Conservation (phyloP, 75 land plant species). For the Pinus taeda region DNA sequence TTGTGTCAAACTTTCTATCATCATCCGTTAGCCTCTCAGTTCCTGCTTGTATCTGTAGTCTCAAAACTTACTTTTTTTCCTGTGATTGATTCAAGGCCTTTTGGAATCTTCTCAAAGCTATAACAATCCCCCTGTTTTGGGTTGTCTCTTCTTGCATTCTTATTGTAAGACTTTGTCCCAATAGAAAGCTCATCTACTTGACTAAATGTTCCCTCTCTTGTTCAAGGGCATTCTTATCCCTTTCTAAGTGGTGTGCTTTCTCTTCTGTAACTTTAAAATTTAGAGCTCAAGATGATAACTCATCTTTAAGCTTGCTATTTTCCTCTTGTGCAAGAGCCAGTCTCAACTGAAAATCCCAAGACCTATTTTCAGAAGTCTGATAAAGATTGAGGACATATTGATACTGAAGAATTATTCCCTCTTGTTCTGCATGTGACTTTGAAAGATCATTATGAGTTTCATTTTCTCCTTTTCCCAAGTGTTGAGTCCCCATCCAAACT, state of each 20-base stretch:
- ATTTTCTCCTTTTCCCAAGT: too few species aligned
- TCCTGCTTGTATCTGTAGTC: background rate
- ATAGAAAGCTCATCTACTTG: background rate
- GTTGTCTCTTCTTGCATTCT: background rate
- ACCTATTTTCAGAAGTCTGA: background rate
- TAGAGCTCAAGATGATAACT: background rate
- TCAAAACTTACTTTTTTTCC: background rate
- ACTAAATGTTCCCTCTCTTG: background rate
- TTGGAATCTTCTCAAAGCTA: background rate
- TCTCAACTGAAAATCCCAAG: background rate
- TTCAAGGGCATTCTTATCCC: background rate
- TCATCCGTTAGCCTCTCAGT: conserved; percentile 1
- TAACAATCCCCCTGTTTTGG: background rate
- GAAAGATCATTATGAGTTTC: too few species aligned
- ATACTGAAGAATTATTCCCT: background rate
- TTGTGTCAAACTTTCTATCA: too few species aligned
- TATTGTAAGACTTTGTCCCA: background rate
- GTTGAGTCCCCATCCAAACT: too few species aligned
- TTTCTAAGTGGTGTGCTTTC: conserved; percentile 7
- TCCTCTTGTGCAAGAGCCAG: background rate
- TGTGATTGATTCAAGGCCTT: background rate
- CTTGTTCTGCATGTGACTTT: background rate
- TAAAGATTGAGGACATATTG: conserved; percentile 5
- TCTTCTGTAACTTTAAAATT: conserved; percentile 3
- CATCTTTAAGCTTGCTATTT: conserved; percentile 3